Conservation (phyloP, 2,329 filamentous ascomycete genomes). For the Neopestalotiopsis rosae region DNA sequence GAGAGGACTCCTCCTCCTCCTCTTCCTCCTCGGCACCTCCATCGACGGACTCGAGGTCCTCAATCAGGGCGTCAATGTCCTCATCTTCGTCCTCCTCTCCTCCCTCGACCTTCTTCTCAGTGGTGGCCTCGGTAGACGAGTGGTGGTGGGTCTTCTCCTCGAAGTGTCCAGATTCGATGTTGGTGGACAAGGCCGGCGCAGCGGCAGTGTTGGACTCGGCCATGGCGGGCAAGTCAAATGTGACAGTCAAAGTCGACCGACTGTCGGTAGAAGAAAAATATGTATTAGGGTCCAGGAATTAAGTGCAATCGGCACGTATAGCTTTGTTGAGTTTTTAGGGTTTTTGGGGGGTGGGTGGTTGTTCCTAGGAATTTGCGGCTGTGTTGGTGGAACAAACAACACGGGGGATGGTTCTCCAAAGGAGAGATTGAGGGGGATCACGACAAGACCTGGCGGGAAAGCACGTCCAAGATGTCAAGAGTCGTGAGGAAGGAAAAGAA, state of each 20-base stretch:
- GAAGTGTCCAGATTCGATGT: constrained; percentile 69
- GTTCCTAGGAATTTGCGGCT: constrained; percentile 10
- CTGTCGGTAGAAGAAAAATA: constrained; percentile 16
- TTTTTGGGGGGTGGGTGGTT: neutral
- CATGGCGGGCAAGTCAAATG: constrained; percentile 46
- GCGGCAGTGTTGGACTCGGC: constrained; percentile 58
- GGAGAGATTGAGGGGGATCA: constrained; percentile 17
- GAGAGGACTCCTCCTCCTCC: constrained; percentile 60
- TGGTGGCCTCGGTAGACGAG: constrained; percentile 39
- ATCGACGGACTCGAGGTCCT: constrained; percentile 84
- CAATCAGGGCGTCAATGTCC: constrained; percentile 85
- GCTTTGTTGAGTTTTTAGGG: neutral
- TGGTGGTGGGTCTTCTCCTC: constrained; percentile 60
- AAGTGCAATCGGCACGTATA: constrained; percentile 8
- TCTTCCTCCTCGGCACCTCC: constrained; percentile 72
- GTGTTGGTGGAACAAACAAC: constrained; percentile 12
- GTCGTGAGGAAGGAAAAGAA: constrained; percentile 17
- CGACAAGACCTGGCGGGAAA: constrained; percentile 13
- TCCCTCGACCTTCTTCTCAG: constrained; percentile 46
- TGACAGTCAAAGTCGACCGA: constrained; percentile 20
- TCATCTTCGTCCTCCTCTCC: constrained; percentile 78
- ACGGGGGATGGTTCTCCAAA: constrained; percentile 6
- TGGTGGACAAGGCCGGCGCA: constrained; percentile 65
- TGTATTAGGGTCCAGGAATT: constrained; percentile 11
- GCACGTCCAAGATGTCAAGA: constrained; percentile 17